A percentile compares a stretch with the other conserved stretches of the same genome.
Conservation (phyloP, 306 rosid species). For the Hylodesmum podocarpum region DNA sequence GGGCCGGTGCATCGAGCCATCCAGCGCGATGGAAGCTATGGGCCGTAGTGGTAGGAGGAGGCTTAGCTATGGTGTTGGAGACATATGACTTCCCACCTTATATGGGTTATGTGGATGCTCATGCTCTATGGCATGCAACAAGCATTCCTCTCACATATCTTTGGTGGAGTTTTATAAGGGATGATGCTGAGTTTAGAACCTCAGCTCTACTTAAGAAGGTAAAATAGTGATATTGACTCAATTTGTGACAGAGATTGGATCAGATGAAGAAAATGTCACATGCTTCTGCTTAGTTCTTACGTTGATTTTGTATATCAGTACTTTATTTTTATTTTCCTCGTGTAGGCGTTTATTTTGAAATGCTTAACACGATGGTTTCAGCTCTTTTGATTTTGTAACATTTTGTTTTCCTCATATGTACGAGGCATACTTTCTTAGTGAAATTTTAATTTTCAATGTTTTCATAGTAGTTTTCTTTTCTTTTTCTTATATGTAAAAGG, state of each 20-base stretch:
- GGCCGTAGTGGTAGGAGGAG: slow-evolving; percentile 62
- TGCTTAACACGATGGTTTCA: slow-evolving; percentile 55
- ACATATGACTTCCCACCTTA: slow-evolving; percentile 89
- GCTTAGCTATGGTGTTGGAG: slow-evolving; percentile 62
- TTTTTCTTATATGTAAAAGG: no score
- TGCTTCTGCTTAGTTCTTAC: slow-evolving; percentile 10
- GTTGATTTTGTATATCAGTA: slow-evolving; percentile 47
- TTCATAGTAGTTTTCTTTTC: no score
- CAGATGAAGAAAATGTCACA: slow-evolving; percentile 34
- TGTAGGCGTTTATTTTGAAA: slow-evolving; percentile 45
- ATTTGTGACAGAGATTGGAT: slow-evolving; percentile 37
- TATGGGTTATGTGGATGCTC: slow-evolving; percentile 82
- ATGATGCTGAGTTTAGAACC: slow-evolving; percentile 85
- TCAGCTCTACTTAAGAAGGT: slow-evolving; percentile 61
- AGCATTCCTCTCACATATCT: slow-evolving; percentile 76
- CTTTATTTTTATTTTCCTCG: slow-evolving; percentile 44
- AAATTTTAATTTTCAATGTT: slow-evolving; percentile 33
- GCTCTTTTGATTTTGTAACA: slow-evolving; percentile 41
- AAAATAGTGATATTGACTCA: slow-evolving; percentile 44
- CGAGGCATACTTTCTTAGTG: slow-evolving; percentile 37
- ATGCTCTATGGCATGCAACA: slow-evolving; percentile 75
- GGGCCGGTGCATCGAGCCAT: slow-evolving; percentile 60
- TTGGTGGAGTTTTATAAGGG: slow-evolving; percentile 93
- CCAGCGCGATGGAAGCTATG: slow-evolving; percentile 74
- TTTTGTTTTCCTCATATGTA: slow-evolving; percentile 46